Percentiles rank a stretch among this genome's conserved stretches.
Evolutionary conservation across 331 rosid species (phyloP).

Genomic region (Quercus lobata): DNA sequence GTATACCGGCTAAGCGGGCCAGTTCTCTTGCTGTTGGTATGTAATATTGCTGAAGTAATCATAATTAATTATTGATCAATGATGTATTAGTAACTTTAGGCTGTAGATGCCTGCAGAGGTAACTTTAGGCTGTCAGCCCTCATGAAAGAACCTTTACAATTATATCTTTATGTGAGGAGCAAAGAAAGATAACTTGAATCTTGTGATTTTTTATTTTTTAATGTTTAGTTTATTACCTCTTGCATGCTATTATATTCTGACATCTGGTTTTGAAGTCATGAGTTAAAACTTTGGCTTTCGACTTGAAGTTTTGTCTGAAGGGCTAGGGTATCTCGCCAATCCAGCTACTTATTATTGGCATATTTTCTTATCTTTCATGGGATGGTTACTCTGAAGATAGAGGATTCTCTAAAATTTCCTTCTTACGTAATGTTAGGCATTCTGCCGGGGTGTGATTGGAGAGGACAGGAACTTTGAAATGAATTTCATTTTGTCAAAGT

Average conservation of each 20-base stretch:
- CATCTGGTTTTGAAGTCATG: background rate
- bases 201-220: background rate
- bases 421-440: background rate
- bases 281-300: background rate
- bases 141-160: background rate
- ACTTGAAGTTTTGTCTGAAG: background rate
- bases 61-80: slow-evolving; percentile 17
- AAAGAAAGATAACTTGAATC: background rate
- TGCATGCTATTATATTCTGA: background rate
- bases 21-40: slow-evolving; percentile 97
- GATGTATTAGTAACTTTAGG: too few species aligned
- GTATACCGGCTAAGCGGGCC: slow-evolving; percentile 80
- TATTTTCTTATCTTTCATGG: background rate
- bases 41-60: slow-evolving; percentile 67
- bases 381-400: too few species aligned
- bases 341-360: background rate
- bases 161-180: background rate
- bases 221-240: background rate
- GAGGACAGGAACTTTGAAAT: background rate
- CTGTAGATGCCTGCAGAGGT: slow-evolving; percentile 75
- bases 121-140: background rate
- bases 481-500: background rate
- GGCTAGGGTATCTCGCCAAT: background rate
- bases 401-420: background rate
- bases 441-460: background rate